Percentiles rank a stretch among this genome's conserved stretches.
Evolutionary conservation across 306 rosid species (phyloP).

Genomic region (Gastrolobium villosum): DNA sequence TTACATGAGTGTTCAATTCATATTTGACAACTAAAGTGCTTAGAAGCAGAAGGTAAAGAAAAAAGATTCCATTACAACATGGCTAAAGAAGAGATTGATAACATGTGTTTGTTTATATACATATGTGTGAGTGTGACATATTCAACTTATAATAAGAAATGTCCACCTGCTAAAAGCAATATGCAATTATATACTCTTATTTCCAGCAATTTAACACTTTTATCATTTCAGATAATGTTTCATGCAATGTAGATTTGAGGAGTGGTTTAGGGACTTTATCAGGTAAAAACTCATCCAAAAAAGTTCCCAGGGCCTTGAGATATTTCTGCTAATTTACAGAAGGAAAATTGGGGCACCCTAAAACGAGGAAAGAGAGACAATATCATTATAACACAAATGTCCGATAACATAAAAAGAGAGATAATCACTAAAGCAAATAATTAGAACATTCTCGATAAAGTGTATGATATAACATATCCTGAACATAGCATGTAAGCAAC

Average conservation of each 20-base stretch:
- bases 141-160: constrained; percentile 18
- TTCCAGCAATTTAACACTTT: not conserved
- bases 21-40: not conserved
- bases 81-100: constrained; percentile 19
- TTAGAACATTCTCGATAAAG: not conserved
- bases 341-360: not conserved
- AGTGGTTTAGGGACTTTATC: not conserved
- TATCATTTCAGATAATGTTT: not conserved
- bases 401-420: constrained; percentile 8
- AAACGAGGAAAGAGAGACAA: constrained; percentile 21
- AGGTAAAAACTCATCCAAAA: constrained; percentile 12
- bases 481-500: constrained; percentile 7
- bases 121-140: not conserved
- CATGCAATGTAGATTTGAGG: constrained; percentile 12
- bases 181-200: not conserved
- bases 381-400: not conserved
- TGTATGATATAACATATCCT: constrained; percentile 19
- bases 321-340: not conserved
- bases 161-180: constrained; percentile 15
- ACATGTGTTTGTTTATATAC: not conserved
- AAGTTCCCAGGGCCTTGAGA: not conserved
- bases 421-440: constrained; percentile 20
- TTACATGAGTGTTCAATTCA: not conserved
- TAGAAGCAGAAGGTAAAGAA: not conserved
- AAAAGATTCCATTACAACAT: constrained; percentile 6